Evolutionary conservation across 169 alveolate species (phyloP).

Genomic region (Plasmodium malariae): DNA sequence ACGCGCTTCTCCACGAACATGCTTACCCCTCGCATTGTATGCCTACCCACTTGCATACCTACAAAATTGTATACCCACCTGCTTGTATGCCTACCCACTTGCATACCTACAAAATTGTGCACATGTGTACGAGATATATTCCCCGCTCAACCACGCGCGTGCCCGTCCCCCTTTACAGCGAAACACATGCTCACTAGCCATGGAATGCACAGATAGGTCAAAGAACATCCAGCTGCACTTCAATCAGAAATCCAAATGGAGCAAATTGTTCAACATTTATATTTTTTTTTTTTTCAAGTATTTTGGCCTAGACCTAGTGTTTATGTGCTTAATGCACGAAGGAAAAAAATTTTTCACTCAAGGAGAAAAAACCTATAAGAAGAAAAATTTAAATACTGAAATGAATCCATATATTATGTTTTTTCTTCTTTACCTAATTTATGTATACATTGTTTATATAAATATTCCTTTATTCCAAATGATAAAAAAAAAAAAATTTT

Average conservation of each 20-base stretch:
- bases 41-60: neutral
- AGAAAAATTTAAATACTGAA: constrained; percentile 2
- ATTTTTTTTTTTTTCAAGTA: constrained; percentile 32
- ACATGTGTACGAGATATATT: too few species aligned
- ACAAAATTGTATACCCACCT: too few species aligned
- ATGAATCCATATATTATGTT: constrained; percentile 20
- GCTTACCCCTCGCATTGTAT: too few species aligned
- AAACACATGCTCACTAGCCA: neutral
- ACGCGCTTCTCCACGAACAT: neutral
- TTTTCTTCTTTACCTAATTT: constrained; percentile 20
- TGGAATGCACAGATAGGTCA: neutral
- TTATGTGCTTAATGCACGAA: constrained; percentile 43
- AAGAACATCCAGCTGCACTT: constrained; percentile 42
- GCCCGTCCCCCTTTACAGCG: neutral
- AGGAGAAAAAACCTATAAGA: constrained; percentile 20
- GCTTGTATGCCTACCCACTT: constrained; percentile 3
- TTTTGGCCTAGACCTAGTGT: constrained; percentile 44
- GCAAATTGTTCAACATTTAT: constrained; percentile 29
- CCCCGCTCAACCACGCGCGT: too few species aligned
- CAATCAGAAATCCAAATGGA: constrained; percentile 17
- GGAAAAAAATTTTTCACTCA: constrained; percentile 13
- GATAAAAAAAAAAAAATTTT: neutral
- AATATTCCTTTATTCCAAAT: constrained; percentile 37
- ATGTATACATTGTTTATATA: constrained; percentile 38
- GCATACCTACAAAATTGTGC: too few species aligned